Base-by-base conservation (phyloP, 805 yeast genomes). In the Phaffomyces thermotolerans region DNA sequence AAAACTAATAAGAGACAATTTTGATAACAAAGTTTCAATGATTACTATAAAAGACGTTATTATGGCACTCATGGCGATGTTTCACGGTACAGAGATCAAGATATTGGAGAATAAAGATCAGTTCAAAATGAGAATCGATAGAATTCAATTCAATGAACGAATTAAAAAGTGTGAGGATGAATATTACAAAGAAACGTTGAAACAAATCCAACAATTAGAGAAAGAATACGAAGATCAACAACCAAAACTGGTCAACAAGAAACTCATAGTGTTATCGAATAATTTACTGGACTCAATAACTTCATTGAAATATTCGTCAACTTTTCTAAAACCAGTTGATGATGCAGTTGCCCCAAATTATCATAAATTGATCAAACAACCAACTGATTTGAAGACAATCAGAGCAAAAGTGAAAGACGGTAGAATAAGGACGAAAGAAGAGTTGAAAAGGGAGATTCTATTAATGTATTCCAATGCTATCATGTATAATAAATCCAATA, bases 381-480 rank as follows among this genome's bases (percentile, higher is more conserved):
- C 95, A 0, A 75, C 76, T 22, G 91, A 86, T 58, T 61, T 85
- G 49, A 81, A 83, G 54, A 75, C 78, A 6, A 76, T 86, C 34
- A 68, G 74, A 47, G 69, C 71, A 37, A 71, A 68, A 51, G 71
- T 85, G 25, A 79, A 79, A 48, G 78, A 77, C 40, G 81, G 79
- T 0, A 69, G 72, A 43, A 73, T 85, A 35, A 68, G 72, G 31
- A 58, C 59, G 15, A 61, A 65, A 10, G 66, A 58, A 20, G 79
- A 81, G 45, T 65, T 86, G 20, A 87, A 85, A 51, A 66, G 83
- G 40, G 86, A 82, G 48, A 67, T 86, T 36, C 72, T 81, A 66
- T 66, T 81, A 46, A 84, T 86, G 93, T 84, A 82, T 64, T 83
- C 91, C 41, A 86, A 86, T 60, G 86, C 91, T 15, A 73, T 85